A percentile compares a stretch with the other conserved stretches of the same genome.
phyloP scores from a whole-genome alignment of 2,329 filamentous ascomycete species.

The Ophiostoma sp. region DNA sequence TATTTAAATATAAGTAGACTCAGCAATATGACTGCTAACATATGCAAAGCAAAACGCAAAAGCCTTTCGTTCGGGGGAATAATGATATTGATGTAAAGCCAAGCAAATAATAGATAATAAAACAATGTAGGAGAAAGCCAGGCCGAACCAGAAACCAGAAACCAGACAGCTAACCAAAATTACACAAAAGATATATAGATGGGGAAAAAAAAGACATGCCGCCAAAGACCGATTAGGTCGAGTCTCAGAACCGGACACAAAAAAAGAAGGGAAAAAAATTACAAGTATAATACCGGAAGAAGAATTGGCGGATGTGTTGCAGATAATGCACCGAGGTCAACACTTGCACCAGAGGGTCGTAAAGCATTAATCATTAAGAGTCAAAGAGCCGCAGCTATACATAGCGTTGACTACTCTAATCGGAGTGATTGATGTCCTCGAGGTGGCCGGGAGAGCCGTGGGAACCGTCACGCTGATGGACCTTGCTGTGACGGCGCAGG shows the following conservation, averaged over 20 bases:
- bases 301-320: not conserved
- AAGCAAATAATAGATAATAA: not conserved
- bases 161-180: not conserved
- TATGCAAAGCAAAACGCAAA: not conserved
- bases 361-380: conserved; percentile 1
- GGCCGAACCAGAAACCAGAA: not conserved
- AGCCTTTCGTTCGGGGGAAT: not conserved
- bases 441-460: conserved; percentile 5
- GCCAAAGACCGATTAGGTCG: not conserved
- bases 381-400: not conserved
- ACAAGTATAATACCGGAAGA: not conserved
- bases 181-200: not conserved
- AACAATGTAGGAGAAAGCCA: not conserved
- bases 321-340: not conserved
- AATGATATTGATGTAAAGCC: not conserved
- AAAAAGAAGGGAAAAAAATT: not conserved
- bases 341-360: not conserved
- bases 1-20: no score
- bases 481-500: conserved; percentile 87
- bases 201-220: not conserved
- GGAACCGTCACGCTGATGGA: conserved; percentile 58
- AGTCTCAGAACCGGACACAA: not conserved
- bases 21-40: no score
- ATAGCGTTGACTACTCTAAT: not conserved
- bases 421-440: conserved; percentile 9